These are phyloP conservation scores for Thelonectria olida DNA, from an alignment of 2,329 filamentous ascomycete species.

Conservation along the genomic window DNA sequence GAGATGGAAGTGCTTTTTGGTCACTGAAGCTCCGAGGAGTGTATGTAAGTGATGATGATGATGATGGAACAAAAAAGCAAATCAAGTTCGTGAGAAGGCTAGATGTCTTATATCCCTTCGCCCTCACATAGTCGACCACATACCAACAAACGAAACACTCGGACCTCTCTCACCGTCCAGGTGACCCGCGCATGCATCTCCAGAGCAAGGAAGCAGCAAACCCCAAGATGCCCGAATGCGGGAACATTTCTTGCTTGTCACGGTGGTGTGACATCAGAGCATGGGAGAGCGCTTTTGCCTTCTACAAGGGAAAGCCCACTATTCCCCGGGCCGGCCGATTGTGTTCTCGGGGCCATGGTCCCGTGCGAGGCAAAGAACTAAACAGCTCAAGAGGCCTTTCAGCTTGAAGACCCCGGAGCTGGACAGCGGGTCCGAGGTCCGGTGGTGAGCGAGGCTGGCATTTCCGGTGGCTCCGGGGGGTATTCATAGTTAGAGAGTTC, in stretches of 20 bases:
- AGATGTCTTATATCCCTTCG: slow-evolving; percentile 32
- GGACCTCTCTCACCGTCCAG: slow-evolving; percentile 19
- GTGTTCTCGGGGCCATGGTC: slow-evolving; percentile 19
- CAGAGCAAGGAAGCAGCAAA: not conserved
- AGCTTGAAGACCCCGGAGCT: slow-evolving; percentile 28
- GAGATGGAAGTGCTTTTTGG: not conserved
- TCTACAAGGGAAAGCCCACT: not conserved
- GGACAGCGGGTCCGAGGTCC: slow-evolving; percentile 4
- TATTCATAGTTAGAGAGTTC: no score
- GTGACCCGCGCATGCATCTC: slow-evolving; percentile 23
- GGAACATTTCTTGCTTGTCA: slow-evolving; percentile 25
- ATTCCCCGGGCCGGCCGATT: not conserved
- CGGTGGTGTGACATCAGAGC: slow-evolving; percentile 33
- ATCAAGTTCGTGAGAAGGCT: slow-evolving; percentile 2
- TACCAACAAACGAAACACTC: slow-evolving; percentile 15
- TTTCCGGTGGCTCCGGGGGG: slow-evolving; percentile 29
- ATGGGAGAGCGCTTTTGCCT: not conserved
- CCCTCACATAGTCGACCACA: not conserved
- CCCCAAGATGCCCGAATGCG: slow-evolving; percentile 12
- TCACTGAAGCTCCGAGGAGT: slow-evolving; percentile 2
- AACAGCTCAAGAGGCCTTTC: not conserved
- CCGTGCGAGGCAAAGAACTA: slow-evolving; percentile 14
- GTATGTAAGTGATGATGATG: slow-evolving; percentile 8
- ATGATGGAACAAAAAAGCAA: slow-evolving; percentile 6
- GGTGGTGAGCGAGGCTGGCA: slow-evolving; percentile 25